Base-by-base conservation (phyloP, 495 filamentous ascomycete genomes). In the Podospora conica region DNA sequence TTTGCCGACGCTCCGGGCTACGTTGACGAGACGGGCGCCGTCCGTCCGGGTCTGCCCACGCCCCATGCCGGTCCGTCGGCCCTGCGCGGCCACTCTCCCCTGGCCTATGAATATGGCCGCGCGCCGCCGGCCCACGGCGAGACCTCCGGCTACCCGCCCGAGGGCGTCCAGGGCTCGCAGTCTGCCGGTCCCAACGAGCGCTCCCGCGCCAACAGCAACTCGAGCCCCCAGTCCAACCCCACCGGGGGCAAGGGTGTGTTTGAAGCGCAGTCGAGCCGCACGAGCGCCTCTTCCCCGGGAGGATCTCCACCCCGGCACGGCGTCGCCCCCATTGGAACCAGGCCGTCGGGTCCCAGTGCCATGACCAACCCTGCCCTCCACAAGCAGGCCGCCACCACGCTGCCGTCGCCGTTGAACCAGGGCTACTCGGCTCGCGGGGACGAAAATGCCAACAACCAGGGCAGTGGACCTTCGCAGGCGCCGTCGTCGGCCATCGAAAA, bases 311-410 rank as follows among this genome's bases (percentile, higher is more conserved):
- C 92, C 56, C 87, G 88, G 66, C 85, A 89, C 69, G 78, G 80
- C 20, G 77, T 97, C 21, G 94, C 93, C 18, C 94, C 95, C 23
- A 98, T 98, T 70, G 95, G 95, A 53, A 96, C 96, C 58, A 88
- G 95, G 28, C 95, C 93, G 0, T 79, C 83, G 24, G 82, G 65
- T 12, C 74, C 79, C 31, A 77, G 83, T 67, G 71, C 74, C 56
- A 85, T 87, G 67, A 73, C 80, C 11, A 94, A 92, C 75, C 81
- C 88, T 15, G 84, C 84, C 18, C 75, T 93, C 70, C 91, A 85
- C 81, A 96, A 96, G 83, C 90, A 92, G 25, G 89, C 92, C 1
- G 96, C 90, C 5, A 96, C 93, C 18, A 93, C 95, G 62, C 83
- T 97, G 22, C 91, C 92, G 23, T 97, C 93, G 28, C 93, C 95